phyloP scores from a whole-genome alignment of 768 basidiomycete species.

The Imleria badia region DNA sequence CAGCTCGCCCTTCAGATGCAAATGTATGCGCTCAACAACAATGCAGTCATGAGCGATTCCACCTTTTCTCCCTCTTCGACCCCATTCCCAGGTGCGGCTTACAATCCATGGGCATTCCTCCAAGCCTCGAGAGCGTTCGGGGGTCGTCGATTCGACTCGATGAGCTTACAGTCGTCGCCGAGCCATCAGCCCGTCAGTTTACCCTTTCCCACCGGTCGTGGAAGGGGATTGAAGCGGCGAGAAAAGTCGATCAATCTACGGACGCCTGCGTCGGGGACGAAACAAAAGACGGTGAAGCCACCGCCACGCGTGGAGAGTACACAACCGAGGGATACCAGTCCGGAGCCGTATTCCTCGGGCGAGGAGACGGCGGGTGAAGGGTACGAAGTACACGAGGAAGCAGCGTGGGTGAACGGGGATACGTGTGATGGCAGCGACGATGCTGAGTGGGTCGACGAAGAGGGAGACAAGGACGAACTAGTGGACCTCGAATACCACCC shows the following conservation, averaged over 20 bases:
- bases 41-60: conserved; percentile 63
- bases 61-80: conserved; percentile 76
- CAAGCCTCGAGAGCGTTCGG: conserved; percentile 54
- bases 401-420: conserved; percentile 34
- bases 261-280: conserved; percentile 13
- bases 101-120: conserved; percentile 72
- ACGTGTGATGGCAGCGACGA: conserved; percentile 32
- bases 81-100: conserved; percentile 63
- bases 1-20: conserved; percentile 78
- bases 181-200: conserved; percentile 38
- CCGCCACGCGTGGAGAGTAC: conserved; percentile 82
- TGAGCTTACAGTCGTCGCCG: conserved; percentile 54
- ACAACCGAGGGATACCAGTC: conserved; percentile 78
- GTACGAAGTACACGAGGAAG: conserved; percentile 41
- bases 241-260: conserved; percentile 40
- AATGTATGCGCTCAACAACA: conserved; percentile 71
- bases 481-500: conserved; percentile 78
- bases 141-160: conserved; percentile 43
- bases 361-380: conserved; percentile 80
- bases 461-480: conserved; percentile 67
- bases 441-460: conserved; percentile 73
- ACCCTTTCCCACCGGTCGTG: conserved; percentile 49
- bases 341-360: conserved; percentile 70
- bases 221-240: conserved; percentile 46
- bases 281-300: conserved; percentile 47